Conservation (phyloP, 805 yeast species). For the Myxozyma melibiosi region DNA sequence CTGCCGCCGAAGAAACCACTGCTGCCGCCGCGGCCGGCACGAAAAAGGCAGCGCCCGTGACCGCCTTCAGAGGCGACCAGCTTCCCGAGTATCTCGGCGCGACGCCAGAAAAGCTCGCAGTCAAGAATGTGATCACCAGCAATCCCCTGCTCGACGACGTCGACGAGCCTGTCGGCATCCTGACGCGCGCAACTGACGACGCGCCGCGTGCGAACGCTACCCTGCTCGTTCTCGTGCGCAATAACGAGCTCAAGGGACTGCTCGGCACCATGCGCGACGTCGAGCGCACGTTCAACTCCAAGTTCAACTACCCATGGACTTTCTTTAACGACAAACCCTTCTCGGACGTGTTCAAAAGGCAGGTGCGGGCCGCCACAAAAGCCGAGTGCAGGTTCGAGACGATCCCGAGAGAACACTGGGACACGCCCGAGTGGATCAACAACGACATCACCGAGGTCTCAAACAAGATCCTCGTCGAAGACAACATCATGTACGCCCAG, state of each 20-base stretch:
- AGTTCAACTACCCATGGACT: slow-evolving; percentile 79
- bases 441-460: slow-evolving; percentile 46
- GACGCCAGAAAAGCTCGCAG: not conserved
- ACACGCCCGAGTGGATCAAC: slow-evolving; percentile 61
- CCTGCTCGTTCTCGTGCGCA: slow-evolving; percentile 69
- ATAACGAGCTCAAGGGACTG: slow-evolving; percentile 57
- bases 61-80: not conserved
- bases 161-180: slow-evolving; percentile 39
- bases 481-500: slow-evolving; percentile 62
- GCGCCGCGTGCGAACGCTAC: slow-evolving; percentile 67
- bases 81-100: not conserved
- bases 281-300: slow-evolving; percentile 65
- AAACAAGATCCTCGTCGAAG: slow-evolving; percentile 43
- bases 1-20: not conserved
- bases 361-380: slow-evolving; percentile 47
- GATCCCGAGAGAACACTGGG: slow-evolving; percentile 55
- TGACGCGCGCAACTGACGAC: slow-evolving; percentile 34
- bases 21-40: not conserved
- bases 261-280: slow-evolving; percentile 58
- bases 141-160: slow-evolving; percentile 33
- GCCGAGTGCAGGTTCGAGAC: slow-evolving; percentile 47
- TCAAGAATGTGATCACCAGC: not conserved
- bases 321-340: slow-evolving; percentile 74
- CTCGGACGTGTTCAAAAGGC: slow-evolving; percentile 55
- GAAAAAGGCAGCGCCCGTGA: not conserved